Base-by-base conservation (phyloP, 768 basidiomycete genomes). In the Cubamyces sp. region DNA sequence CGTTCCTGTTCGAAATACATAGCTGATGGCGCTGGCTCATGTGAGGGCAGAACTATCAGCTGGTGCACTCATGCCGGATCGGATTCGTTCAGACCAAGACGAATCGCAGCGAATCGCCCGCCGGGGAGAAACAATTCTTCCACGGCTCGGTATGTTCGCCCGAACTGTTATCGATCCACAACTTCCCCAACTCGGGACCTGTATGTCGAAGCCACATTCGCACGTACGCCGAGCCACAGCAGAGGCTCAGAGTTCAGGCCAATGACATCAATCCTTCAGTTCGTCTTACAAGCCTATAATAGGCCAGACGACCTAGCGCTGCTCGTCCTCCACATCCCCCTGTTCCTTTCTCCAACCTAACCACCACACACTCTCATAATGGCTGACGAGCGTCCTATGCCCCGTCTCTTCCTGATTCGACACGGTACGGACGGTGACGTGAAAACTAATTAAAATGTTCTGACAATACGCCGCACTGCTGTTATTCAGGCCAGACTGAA, bases 401-500 rank as follows among this genome's bases (percentile, higher is more conserved):
- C 84, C 23, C 77, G 84, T 60, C 79, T 86, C 37, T 82, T 84
- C 65, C 69, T 85, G 43, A 75, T 85, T 64, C 79, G 84, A 48
- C 84, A 86, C 64, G 84, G 82, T 79, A 50, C 26, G 60, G 42
- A n/a, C 15, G 5, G 9, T 21, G 11, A n/a, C 11, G 2, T 52
- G 51, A 21, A 55, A 1, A 12, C 15, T 42, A n/a, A 1, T 37
- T 40, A 28, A 21, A 47, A 93, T 91, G 94, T 34, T 91, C 48
- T 49, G 48, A 49, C 28, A 4, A 16, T 26, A 16, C 34, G 34
- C 34, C 34, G 4, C 9, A 28, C 26, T 14, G 21, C 48, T 23
- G 14, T 4, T 14, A 39, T 26, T 19, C 48, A 93, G 91, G 94
- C 34, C 91, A 97, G 78, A 98, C 96, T 1, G 95, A 96, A 73